Evolutionary conservation across 352 stramenopile species (phyloP).

Genomic region (Blastocystis sp.): DNA sequence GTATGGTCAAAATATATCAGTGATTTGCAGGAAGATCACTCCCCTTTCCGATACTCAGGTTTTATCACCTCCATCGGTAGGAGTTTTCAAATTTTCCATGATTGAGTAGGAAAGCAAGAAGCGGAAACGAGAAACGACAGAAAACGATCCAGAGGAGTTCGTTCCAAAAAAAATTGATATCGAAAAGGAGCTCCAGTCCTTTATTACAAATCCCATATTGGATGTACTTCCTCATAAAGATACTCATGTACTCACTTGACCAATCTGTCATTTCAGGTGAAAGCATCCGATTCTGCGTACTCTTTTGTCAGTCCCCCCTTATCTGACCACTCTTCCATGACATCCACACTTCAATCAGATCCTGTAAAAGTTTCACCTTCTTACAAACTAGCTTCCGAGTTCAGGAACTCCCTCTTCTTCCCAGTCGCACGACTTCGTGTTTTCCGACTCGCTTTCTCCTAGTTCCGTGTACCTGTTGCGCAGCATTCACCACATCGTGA

Average conservation of each 20-base stretch:
- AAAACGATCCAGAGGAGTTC: background rate
- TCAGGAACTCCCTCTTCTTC: background rate
- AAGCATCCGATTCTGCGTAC: background rate
- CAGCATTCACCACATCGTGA: background rate
- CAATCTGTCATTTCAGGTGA: background rate
- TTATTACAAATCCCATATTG: background rate
- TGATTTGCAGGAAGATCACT: background rate
- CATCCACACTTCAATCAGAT: background rate
- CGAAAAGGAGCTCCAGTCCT: conserved; percentile 30
- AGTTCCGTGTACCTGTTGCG: background rate
- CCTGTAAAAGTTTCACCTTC: background rate
- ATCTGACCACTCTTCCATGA: background rate
- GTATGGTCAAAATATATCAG: background rate
- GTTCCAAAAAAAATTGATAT: conserved; percentile 38
- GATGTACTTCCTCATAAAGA: background rate
- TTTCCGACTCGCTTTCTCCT: background rate
- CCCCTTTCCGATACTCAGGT: conserved; percentile 14
- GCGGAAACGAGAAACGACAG: background rate
- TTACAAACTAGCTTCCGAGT: background rate
- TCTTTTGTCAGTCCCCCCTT: background rate
- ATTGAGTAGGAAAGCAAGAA: background rate
- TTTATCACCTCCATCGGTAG: background rate
- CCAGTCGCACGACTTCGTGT: background rate
- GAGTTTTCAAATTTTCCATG: background rate
- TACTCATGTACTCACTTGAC: background rate